Evolutionary conservation across 192 early-diverging fungal genomes (phyloP), one percentile per base, ranked within the genome.

Genomic region (Backusella tarrabulga): DNA sequence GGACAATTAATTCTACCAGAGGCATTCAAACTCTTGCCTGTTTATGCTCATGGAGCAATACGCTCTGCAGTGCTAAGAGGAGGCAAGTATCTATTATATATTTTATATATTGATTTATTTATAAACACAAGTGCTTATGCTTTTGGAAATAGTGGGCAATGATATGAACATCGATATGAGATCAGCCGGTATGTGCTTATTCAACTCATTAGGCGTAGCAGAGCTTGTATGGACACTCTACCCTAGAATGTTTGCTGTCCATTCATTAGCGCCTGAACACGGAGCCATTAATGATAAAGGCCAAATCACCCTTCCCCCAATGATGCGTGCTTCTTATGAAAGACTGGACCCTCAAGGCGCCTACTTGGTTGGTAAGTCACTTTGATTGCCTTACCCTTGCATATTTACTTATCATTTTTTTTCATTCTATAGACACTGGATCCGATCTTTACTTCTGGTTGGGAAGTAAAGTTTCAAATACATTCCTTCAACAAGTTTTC

Each of bases 1-100:
- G 97, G 97, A 34, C 98, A 97, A 86, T 88, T 99, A 8, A 99
- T 99, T 76, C 85, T 99, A 67, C 97, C 98, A 34, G 98, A 99
- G 79, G 91, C 95, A 0, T 97, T 93, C 86, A 99, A 99, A 83
- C 87, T 99, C 63, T 89, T 94, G 44, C 97, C 98, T 23, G 86
- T 98, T 50, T 98, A 96, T 85, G 87, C 90, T 6, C 88, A 97
- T 56, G 84, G 95, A 26, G 81, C 99, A 72, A 85, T 97, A 26
- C 97, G 97, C 81, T 91, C 89, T 56, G 88, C 89, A 60, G 89
- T 95, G 3, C 90, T 99, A 76, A 91, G 96, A 66, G 89, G 81
- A 36, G 92, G 92, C 87, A 85, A 80, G 71, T 50, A 83, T 19
- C 8, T 50, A 34, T 70, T 67, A 52, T 67, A 52, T 7, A 63